phyloP scores from a whole-genome alignment of 2,329 filamentous ascomycete genomes.

The Colletotrichum horii region DNA sequence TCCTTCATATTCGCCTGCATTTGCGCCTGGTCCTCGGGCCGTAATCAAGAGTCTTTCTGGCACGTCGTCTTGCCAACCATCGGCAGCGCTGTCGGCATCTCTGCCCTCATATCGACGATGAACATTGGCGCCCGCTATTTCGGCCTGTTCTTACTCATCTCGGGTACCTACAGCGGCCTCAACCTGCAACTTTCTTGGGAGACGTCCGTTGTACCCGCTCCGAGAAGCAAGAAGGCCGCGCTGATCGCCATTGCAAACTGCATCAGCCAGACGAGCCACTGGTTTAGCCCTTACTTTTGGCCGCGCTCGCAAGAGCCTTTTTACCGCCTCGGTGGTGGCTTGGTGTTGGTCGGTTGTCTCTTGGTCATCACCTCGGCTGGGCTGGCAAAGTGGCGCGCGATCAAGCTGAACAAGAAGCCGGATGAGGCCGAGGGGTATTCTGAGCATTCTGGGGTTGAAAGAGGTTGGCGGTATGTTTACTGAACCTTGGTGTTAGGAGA shows the following conservation, averaged over 20 bases:
- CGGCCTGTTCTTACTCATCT: slow-evolving; percentile 43
- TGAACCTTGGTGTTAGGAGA: not conserved
- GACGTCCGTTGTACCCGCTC: slow-evolving; percentile 41
- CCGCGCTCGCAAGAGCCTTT: slow-evolving; percentile 28
- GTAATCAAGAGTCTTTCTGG: slow-evolving; percentile 38
- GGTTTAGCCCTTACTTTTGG: slow-evolving; percentile 44
- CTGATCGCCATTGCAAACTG: slow-evolving; percentile 46
- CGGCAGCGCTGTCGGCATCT: slow-evolving; percentile 41
- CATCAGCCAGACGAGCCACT: slow-evolving; percentile 39
- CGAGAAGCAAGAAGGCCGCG: slow-evolving; percentile 42
- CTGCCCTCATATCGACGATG: slow-evolving; percentile 41
- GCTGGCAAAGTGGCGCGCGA: slow-evolving; percentile 24
- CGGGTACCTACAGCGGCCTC: slow-evolving; percentile 41
- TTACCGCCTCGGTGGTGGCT: slow-evolving; percentile 29
- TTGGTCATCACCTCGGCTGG: slow-evolving; percentile 53
- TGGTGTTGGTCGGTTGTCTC: slow-evolving; percentile 62
- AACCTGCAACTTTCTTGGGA: slow-evolving; percentile 45
- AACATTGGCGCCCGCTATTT: slow-evolving; percentile 47
- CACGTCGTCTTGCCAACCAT: slow-evolving; percentile 38
- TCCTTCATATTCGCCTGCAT: slow-evolving; percentile 39
- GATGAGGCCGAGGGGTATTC: slow-evolving; percentile 30
- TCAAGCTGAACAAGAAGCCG: slow-evolving; percentile 27
- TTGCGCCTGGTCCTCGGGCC: slow-evolving; percentile 39
- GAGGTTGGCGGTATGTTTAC: slow-evolving; percentile 25
- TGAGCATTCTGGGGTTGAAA: slow-evolving; percentile 23